Conservation (phyloP, 805 yeast species). For the Zygosaccharomyces lentus region DNA sequence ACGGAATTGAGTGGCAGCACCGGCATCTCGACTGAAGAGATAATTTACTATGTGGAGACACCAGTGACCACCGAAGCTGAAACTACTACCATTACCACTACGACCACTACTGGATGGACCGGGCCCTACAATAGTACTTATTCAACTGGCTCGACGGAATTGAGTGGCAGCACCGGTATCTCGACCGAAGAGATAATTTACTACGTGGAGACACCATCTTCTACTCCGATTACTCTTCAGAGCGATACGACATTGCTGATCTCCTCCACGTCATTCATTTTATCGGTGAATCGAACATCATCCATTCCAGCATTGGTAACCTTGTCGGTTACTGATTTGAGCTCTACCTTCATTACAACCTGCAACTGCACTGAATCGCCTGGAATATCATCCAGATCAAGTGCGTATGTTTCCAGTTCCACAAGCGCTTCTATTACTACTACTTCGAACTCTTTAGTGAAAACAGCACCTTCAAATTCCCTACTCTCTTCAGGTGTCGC, state of each 20-base stretch:
- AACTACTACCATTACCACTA: not conserved
- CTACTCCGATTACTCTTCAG: not conserved
- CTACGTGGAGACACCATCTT: constrained; percentile 15
- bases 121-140: constrained; percentile 16
- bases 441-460: not conserved
- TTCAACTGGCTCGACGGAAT: constrained; percentile 16
- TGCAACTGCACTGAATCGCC: constrained; percentile 1
- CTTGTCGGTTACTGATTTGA: not conserved
- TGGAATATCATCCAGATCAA: constrained; percentile 1
- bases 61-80: constrained; percentile 16
- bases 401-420: not conserved
- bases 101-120: constrained; percentile 21
- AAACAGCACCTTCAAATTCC: not conserved
- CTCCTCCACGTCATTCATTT: not conserved
- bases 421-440: not conserved
- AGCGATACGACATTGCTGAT: not conserved
- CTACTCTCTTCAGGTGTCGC: not conserved
- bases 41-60: constrained; percentile 15
- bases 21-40: constrained; percentile 13
- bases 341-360: constrained; percentile 6
- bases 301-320: not conserved
- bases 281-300: not conserved
- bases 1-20: constrained; percentile 12
- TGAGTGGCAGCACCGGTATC: constrained; percentile 9
- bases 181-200: constrained; percentile 15